A percentile compares a stretch with the other conserved stretches of the same genome.
phyloP scores from a whole-genome alignment of 1,139 yeast genomes.

The Pichia inconspicua region DNA sequence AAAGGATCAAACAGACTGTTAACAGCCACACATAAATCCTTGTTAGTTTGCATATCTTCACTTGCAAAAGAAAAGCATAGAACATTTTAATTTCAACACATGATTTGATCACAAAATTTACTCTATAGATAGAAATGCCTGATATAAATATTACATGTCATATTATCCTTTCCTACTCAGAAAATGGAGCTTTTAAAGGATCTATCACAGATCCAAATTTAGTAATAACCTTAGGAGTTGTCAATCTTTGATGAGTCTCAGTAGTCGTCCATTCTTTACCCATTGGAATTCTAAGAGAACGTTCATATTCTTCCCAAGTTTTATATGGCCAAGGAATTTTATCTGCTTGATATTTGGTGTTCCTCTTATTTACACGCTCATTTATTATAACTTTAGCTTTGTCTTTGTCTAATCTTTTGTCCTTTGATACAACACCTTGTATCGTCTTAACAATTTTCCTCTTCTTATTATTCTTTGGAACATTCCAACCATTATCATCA shows the following conservation, averaged over 20 bases:
- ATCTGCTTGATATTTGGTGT: constrained; percentile 72
- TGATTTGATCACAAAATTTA: too few species aligned
- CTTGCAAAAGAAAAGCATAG: too few species aligned
- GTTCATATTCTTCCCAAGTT: constrained; percentile 87
- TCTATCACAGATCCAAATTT: constrained; percentile 88
- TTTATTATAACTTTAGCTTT: constrained; percentile 79
- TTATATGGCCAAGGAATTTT: constrained; percentile 93
- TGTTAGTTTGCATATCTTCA: background rate
- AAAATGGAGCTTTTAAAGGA: constrained; percentile 72
- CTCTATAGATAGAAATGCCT: background rate
- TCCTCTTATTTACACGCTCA: constrained; percentile 79
- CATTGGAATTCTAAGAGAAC: constrained; percentile 89
- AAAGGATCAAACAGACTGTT: background rate
- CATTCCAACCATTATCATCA: constrained; percentile 29
- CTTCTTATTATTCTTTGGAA: constrained; percentile 45
- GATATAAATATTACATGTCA: background rate
- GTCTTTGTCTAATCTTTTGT: constrained; percentile 70
- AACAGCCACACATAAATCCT: background rate
- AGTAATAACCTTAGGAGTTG: constrained; percentile 81
- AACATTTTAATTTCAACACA: too few species aligned
- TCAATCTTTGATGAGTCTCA: constrained; percentile 76
- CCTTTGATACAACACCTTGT: constrained; percentile 63
- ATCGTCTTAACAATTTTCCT: constrained; percentile 58
- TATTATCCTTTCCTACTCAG: constrained; percentile 23
- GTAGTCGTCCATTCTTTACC: constrained; percentile 96